Conservation (phyloP, 306 rosid genomes). For the Vigna mungo region DNA sequence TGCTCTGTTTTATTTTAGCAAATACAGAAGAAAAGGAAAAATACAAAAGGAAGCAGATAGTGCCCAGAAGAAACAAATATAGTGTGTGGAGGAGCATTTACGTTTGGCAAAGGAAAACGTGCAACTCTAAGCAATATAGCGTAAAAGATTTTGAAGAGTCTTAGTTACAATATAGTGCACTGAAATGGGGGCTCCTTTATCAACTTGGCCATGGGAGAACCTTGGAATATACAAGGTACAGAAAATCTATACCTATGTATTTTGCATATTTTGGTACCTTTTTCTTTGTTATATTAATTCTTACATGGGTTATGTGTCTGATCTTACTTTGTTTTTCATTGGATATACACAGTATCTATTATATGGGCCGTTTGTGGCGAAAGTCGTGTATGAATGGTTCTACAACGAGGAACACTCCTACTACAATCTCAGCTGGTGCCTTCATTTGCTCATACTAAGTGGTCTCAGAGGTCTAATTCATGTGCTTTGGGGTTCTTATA, state of each 20-base stretch:
- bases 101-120: conserved; percentile 3
- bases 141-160: not conserved
- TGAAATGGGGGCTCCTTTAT: conserved; percentile 69
- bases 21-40: not conserved
- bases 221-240: conserved; percentile 79
- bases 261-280: not conserved
- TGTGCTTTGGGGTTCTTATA: conserved; percentile 47
- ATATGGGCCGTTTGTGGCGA: conserved; percentile 71
- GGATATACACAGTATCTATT: conserved; percentile 58
- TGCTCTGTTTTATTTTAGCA: not conserved
- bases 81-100: not conserved
- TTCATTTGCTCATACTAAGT: conserved; percentile 56
- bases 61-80: not conserved
- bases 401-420: conserved; percentile 54
- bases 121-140: not conserved
- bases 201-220: conserved; percentile 93
- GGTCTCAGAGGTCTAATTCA: conserved; percentile 47
- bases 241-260: not conserved
- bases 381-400: conserved; percentile 55
- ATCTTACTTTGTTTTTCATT: conserved; percentile 1
- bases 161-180: not conserved
- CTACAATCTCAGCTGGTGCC: conserved; percentile 61
- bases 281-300: not conserved
- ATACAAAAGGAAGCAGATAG: not conserved
- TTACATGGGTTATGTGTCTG: not conserved